Evolutionary conservation across 2,329 filamentous ascomycete genomes (phyloP), one percentile per base, ranked within the genome.

Genomic region (Microcyclosporella mali): DNA sequence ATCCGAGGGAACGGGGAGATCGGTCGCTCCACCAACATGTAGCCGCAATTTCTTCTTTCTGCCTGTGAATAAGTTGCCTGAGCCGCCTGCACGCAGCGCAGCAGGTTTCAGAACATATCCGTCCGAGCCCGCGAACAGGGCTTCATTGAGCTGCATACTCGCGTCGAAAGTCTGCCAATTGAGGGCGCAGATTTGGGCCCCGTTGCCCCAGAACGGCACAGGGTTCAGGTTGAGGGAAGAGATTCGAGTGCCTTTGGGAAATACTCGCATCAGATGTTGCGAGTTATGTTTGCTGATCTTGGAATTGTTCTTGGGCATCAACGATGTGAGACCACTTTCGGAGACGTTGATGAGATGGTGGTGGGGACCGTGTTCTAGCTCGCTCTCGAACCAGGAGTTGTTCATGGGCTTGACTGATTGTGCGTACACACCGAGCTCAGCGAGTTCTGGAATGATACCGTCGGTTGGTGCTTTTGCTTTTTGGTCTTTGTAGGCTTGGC

Each of bases 291-390:
- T 58, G 1, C 75, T 66, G 40, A 85, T 80, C 27, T 70, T 69
- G 11, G 66, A 56, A 34, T 65, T 68, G 33, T 65, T 56, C 1
- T 58, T 60, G 1, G 75, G 72, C 43, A 84, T 65, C 41, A 79
- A 70, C 1, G 66, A 57, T 2, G 68, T 63, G 1, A 84, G 66
- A 0, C 77, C 78, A 1, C 72, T 74, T 59, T 85, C 81, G 2
- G 81, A 84, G 2, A 85, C 73, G 55, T 85, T 85, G 70, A 83
- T 81, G 49, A 82, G 73, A 44, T 82, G 79, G 55, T 82, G 75
- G 47, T 81, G 77, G 25, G 79, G 79, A 0, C 71, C 65, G 37
- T 69, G 62, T 28, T 70, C 62, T 3, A 75, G 61, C 12, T 62
- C 51, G 2, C 66, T 69, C 3, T 78, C 73, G 56, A 73, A 83